A percentile compares a stretch with the other conserved stretches of the same genome.
phyloP scores from a whole-genome alignment of 805 yeast species.

The Trichomonascus vanleenenianus region DNA sequence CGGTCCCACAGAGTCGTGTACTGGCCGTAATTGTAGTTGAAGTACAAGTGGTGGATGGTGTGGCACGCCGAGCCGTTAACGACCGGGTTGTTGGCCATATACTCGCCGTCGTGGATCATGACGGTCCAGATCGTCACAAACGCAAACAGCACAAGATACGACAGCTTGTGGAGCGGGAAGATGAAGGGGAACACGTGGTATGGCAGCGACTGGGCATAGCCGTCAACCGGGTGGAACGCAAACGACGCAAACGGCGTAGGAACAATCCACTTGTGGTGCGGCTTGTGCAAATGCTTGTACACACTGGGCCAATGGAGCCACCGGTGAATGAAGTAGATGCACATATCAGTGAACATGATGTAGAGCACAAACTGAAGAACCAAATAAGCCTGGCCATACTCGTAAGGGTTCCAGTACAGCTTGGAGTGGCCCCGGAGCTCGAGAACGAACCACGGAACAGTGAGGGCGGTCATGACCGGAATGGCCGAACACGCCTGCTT shows the following conservation, averaged over 20 bases:
- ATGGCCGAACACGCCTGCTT: slow-evolving; percentile 71
- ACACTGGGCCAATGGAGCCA: slow-evolving; percentile 88
- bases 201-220: slow-evolving; percentile 86
- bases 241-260: slow-evolving; percentile 98
- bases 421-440: slow-evolving; percentile 81
- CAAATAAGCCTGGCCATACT: slow-evolving; percentile 65
- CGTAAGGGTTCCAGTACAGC: slow-evolving; percentile 59
- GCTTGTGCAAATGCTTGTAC: slow-evolving; percentile 85
- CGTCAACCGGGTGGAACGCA: slow-evolving; percentile 98
- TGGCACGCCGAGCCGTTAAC: slow-evolving; percentile 98
- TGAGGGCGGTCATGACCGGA: slow-evolving; percentile 80
- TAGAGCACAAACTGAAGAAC: slow-evolving; percentile 65
- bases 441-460: slow-evolving; percentile 82
- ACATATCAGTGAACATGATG: slow-evolving; percentile 88
- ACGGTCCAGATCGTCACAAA: slow-evolving; percentile 98
- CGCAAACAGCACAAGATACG: slow-evolving; percentile 74
- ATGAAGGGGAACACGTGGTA: slow-evolving; percentile 88
- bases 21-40: slow-evolving; percentile 97
- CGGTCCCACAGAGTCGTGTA: slow-evolving; percentile 98
- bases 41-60: slow-evolving; percentile 92
- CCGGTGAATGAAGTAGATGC: slow-evolving; percentile 87
- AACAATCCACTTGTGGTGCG: slow-evolving; percentile 98
- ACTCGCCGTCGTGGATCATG: slow-evolving; percentile 97
- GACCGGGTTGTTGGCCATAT: slow-evolving; percentile 84
- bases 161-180: slow-evolving; percentile 85